Evolutionary conservation across 2,329 filamentous ascomycete species (phyloP).

Genomic region (Fusarium xyrophilum): DNA sequence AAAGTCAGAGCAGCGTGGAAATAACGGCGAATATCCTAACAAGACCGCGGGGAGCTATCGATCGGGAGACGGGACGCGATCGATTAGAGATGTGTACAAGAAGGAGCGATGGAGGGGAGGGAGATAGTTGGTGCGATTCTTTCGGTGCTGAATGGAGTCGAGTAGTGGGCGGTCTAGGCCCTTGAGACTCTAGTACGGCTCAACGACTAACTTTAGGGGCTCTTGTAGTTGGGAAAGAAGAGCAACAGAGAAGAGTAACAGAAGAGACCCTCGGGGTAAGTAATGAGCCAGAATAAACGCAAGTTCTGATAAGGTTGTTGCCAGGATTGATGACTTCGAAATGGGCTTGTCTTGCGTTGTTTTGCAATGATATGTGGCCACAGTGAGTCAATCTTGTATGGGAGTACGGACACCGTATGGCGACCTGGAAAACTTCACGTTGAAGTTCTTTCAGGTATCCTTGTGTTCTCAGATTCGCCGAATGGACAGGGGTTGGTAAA

Average conservation of each 20-base stretch:
- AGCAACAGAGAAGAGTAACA: conserved; percentile 7
- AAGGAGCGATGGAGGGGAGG: conserved; percentile 39
- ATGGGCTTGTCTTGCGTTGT: not conserved
- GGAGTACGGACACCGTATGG: not conserved
- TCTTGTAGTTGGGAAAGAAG: conserved; percentile 22
- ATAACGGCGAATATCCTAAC: conserved; percentile 28
- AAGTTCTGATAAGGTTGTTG: conserved; percentile 12
- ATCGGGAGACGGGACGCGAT: conserved; percentile 38
- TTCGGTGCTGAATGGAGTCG: conserved; percentile 39
- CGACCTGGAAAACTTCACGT: conserved; percentile 7
- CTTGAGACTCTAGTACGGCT: conserved; percentile 20
- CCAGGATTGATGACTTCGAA: not conserved
- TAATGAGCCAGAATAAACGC: conserved; percentile 2
- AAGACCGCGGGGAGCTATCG: conserved; percentile 26
- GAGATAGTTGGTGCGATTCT: conserved; percentile 41
- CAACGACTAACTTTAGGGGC: conserved; percentile 26
- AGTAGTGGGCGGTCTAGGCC: conserved; percentile 39
- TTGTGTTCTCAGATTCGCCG: not conserved
- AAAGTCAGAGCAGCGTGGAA: conserved; percentile 22
- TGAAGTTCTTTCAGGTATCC: conserved; percentile 2
- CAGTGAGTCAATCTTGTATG: not conserved
- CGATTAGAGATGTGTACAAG: conserved; percentile 40
- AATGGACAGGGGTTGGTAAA: not conserved
- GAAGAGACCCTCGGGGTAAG: conserved; percentile 5
- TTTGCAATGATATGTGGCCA: conserved; percentile 4